Evolutionary conservation across 148 eudicot genomes (phyloP).

Genomic region (Beta vulgaris): DNA sequence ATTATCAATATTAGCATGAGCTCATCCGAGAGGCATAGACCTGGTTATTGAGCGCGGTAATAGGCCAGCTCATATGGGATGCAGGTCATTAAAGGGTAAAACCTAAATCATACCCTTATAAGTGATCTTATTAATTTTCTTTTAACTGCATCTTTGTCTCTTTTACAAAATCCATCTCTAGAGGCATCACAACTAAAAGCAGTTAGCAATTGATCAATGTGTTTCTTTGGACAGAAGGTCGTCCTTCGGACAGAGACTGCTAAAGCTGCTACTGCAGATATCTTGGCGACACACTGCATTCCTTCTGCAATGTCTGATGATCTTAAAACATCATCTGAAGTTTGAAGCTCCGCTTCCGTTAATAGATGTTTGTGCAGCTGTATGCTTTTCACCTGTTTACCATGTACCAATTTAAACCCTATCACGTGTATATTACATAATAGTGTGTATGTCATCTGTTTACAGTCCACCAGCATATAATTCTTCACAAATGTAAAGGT

Average conservation of each 20-base stretch:
- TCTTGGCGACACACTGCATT: conserved; percentile 71
- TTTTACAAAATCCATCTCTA: no score
- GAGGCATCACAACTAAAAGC: not conserved
- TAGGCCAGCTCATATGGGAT: no score
- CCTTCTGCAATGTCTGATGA: conserved; percentile 91
- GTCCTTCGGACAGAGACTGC: conserved; percentile 70
- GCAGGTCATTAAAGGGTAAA: no score
- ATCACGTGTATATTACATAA: not conserved
- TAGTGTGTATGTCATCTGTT: not conserved
- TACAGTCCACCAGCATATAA: not conserved
- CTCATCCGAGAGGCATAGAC: no score
- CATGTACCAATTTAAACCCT: not conserved
- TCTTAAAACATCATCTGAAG: conserved; percentile 35
- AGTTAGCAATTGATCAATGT: not conserved
- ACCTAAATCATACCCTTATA: no score
- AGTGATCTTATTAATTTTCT: no score
- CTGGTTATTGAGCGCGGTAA: no score
- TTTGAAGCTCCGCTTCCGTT: not conserved
- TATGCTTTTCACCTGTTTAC: not conserved
- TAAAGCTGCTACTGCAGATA: conserved; percentile 76
- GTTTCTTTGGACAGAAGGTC: conserved; percentile 48
- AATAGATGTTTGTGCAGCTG: not conserved
- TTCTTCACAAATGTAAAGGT: not conserved
- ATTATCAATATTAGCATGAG: not conserved
- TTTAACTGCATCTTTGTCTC: no score